Base-by-base conservation (phyloP, 1,139 yeast species). In the Wickerhamomyces sp. region DNA sequence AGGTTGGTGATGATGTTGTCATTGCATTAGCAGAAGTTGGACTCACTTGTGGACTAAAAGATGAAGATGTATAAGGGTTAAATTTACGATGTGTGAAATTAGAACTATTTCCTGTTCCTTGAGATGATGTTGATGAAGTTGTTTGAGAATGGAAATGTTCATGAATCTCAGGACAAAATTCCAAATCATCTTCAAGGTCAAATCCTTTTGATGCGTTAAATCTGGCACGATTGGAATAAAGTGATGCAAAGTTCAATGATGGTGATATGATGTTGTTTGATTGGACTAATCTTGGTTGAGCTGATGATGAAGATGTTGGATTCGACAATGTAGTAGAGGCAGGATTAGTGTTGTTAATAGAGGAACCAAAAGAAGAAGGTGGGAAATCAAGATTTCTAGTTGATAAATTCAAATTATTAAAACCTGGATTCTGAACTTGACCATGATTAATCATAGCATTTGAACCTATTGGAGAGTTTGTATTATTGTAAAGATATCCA, bases 101-200 rank as follows among this genome's bases (percentile, higher is more conserved):
- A 27, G 23, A 18, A 18, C 23, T 18, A 18, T 18, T 18, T 5
- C 43, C 40, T 30, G 37, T 33, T 27, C 13, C 9, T 23, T 34
- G 39, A 37, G 43, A 23, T 30, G 41, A 15, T 23, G 37, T 14
- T 36, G 40, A 14, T 40, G 52, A 15, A 41, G 46, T 29, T 4
- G 45, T 27, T 7, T 38, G 38, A 13, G 30, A 31, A 7, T 36
- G 38, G 6, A 36, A 31, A 7, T 41, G 29, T 14, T 46, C 45
- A 15, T 53, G 73, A 46, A 70, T 79, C 52, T 79, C 84, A 1
- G 86, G 86, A 54, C 85, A 79, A 56, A 80, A 81, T 61, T 80
- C 85, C 60, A 79, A 59, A 59, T 81, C 87, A 58, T 81, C 87
- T 58, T 81, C 85, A 15, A 74, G 60, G 51, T 80, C 86, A 63